phyloP scores from a whole-genome alignment of 1,139 yeast species.

The Sugiyamaella pinicola region DNA sequence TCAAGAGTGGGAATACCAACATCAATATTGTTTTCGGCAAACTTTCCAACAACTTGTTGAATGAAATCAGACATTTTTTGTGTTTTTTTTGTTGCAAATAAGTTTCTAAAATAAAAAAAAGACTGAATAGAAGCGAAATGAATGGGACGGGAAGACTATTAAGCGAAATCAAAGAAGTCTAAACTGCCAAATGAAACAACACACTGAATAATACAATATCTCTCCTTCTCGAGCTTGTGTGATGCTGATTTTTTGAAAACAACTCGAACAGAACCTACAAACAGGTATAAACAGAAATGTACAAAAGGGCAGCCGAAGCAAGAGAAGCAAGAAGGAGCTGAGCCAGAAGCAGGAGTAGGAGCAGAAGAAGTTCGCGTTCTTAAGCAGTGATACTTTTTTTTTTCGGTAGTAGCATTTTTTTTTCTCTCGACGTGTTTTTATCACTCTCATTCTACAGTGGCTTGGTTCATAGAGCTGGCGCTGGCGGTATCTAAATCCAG shows the following conservation, averaged over 20 bases:
- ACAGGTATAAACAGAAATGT: neutral
- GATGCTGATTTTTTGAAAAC: too few relatives aligned
- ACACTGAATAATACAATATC: too few relatives aligned
- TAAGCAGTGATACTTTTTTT: neutral
- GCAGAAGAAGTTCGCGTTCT: slow-evolving; percentile 6
- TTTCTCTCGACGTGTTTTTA: slow-evolving; percentile 8
- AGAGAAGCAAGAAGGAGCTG: neutral
- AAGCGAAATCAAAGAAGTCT: neutral
- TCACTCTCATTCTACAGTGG: neutral
- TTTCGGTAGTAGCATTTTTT: neutral
- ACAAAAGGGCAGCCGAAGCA: neutral
- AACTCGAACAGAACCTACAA: neutral
- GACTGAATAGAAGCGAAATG: slow-evolving; percentile 6
- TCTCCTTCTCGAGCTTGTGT: too few relatives aligned
- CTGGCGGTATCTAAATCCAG: too few relatives aligned
- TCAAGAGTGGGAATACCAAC: slow-evolving; percentile 60
- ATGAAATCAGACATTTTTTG: slow-evolving; percentile 11
- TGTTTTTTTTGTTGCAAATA: neutral
- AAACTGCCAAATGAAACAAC: too few relatives aligned
- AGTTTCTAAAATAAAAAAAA: neutral
- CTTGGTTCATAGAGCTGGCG: too few relatives aligned
- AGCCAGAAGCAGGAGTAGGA: too few relatives aligned
- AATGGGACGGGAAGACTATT: neutral
- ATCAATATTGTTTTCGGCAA: slow-evolving; percentile 24
- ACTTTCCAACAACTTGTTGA: neutral